A percentile compares a stretch with the other conserved stretches of the same genome.
Evolutionary conservation across 208 protist genomes (phyloP).

Genomic region (Blastocrithidia nonstop): DNA sequence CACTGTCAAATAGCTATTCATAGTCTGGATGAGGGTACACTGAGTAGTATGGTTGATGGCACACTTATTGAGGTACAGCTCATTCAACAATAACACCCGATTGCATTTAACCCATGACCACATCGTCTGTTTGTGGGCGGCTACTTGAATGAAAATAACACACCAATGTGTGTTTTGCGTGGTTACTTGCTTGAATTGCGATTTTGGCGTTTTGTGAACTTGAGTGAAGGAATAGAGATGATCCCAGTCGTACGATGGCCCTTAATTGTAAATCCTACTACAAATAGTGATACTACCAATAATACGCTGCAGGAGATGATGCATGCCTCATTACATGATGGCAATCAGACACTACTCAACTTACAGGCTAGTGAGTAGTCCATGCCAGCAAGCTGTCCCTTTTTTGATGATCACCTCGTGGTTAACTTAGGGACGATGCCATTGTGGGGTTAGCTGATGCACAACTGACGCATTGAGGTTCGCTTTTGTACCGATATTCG

Average conservation of each 20-base stretch:
- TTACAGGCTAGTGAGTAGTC: slow-evolving; percentile 28
- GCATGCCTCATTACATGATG: slow-evolving; percentile 47
- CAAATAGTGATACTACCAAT: no score
- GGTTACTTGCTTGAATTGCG: slow-evolving; percentile 66
- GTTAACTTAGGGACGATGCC: slow-evolving; percentile 61
- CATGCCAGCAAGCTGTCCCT: slow-evolving; percentile 33
- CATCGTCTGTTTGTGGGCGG: slow-evolving; percentile 75
- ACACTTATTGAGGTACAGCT: slow-evolving; percentile 23
- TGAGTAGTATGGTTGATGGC: slow-evolving; percentile 64
- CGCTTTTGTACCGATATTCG: slow-evolving; percentile 63
- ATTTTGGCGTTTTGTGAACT: slow-evolving; percentile 50
- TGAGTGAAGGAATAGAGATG: slow-evolving; percentile 12
- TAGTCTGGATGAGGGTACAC: slow-evolving; percentile 60
- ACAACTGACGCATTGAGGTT: slow-evolving; percentile 79
- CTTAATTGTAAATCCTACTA: slow-evolving; percentile 34
- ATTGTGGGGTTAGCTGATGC: slow-evolving; percentile 67
- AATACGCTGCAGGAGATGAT: slow-evolving; percentile 51
- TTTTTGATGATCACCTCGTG: slow-evolving; percentile 65
- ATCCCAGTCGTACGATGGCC: slow-evolving; percentile 56
- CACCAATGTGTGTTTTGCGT: slow-evolving; percentile 34
- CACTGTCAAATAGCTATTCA: slow-evolving; percentile 61
- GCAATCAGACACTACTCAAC: slow-evolving; percentile 56
- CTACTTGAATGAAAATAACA: slow-evolving; percentile 57
- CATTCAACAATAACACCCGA: slow-evolving; percentile 75
- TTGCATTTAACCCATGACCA: slow-evolving; percentile 78